Evolutionary conservation across 2,329 filamentous ascomycete species (phyloP).

Genomic region (Pseudogymnoascus sp.): DNA sequence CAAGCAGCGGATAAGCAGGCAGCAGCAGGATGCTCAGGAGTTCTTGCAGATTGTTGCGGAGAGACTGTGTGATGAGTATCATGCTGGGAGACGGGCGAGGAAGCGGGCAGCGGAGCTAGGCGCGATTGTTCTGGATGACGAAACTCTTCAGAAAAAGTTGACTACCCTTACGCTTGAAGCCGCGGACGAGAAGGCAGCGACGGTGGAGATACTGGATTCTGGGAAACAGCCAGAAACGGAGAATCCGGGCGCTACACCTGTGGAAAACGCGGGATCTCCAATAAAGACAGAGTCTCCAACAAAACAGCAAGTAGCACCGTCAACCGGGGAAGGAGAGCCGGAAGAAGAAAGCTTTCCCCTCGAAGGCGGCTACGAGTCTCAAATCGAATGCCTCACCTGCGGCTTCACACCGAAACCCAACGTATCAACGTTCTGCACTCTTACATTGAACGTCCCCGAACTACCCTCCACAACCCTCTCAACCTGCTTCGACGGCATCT

Average conservation of each 20-base stretch:
- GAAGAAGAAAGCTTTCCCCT: slow-evolving; percentile 76
- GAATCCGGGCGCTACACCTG: neutral
- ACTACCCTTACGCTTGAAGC: neutral
- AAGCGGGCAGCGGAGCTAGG: slow-evolving; percentile 36
- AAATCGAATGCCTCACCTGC: slow-evolving; percentile 86
- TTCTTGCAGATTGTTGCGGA: slow-evolving; percentile 92
- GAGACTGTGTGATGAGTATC: slow-evolving; percentile 86
- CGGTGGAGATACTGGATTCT: slow-evolving; percentile 1
- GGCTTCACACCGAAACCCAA: slow-evolving; percentile 81
- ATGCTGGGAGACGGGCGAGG: slow-evolving; percentile 71
- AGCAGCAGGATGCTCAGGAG: slow-evolving; percentile 96
- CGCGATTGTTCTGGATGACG: neutral
- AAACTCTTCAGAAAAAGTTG: slow-evolving; percentile 1
- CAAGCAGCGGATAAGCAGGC: slow-evolving; percentile 79
- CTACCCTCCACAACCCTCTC: slow-evolving; percentile 72
- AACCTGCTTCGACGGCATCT: slow-evolving; percentile 83
- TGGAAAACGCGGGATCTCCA: neutral
- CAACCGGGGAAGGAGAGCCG: slow-evolving; percentile 22
- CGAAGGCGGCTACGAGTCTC: slow-evolving; percentile 87
- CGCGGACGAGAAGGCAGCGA: slow-evolving; percentile 5
- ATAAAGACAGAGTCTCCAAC: neutral
- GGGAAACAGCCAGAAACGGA: neutral
- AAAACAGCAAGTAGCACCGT: slow-evolving; percentile 9
- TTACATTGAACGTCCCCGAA: slow-evolving; percentile 87
- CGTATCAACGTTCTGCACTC: slow-evolving; percentile 77